Percentiles rank a stretch among this genome's conserved stretches.
phyloP scores from a whole-genome alignment of 2,329 filamentous ascomycete species.

The Fusarium albosuccineum region DNA sequence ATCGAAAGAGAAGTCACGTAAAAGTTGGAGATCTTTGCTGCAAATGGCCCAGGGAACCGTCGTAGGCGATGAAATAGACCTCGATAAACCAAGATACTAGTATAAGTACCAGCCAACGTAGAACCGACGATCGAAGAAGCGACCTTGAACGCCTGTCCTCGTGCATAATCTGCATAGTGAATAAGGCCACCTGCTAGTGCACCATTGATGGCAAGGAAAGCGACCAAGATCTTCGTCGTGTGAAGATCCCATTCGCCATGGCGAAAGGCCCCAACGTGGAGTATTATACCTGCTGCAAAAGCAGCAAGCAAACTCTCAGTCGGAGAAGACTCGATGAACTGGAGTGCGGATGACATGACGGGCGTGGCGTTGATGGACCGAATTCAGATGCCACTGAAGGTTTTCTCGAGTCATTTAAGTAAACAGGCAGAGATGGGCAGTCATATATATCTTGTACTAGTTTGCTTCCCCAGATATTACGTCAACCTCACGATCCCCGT shows the following conservation, averaged over 20 bases:
- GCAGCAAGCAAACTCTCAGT: background rate
- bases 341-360: background rate
- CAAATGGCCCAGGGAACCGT: conserved; percentile 31
- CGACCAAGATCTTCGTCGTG: conserved; percentile 1
- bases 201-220: background rate
- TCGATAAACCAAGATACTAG: conserved; percentile 25
- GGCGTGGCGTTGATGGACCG: background rate
- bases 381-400: background rate
- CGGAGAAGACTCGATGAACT: background rate
- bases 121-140: background rate
- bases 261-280: conserved; percentile 3
- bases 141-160: background rate
- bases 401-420: background rate
- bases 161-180: background rate
- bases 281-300: background rate
- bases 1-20: conserved; percentile 6
- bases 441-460: background rate
- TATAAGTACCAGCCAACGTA: background rate
- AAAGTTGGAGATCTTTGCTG: conserved; percentile 14
- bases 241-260: conserved; percentile 32
- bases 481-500: background rate
- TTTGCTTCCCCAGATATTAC: background rate
- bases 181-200: background rate
- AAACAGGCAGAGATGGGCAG: background rate
- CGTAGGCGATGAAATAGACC: conserved; percentile 26